Base-by-base conservation (phyloP, 1,284 basidiomycete genomes). In the Ganoderma leucocontextum region DNA sequence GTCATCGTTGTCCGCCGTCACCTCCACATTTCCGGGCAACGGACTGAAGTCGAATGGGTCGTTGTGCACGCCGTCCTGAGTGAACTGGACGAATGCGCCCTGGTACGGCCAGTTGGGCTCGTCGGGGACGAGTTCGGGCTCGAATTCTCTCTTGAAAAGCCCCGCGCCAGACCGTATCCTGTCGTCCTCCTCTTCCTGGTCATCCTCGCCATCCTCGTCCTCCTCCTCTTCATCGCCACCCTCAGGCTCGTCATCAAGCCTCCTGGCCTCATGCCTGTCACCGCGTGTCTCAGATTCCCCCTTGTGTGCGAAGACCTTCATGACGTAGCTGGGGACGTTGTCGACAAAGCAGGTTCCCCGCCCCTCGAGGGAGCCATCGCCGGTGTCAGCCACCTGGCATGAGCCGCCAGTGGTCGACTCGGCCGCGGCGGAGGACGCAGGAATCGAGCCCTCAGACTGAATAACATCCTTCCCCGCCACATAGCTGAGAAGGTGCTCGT, bases 101-200 rank as follows among this genome's bases (percentile, higher is more conserved):
- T 62, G 65, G 47, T 62, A 39, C 4, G 19, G 15, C 65, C 60
- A 62, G 65, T 58, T 66, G 3, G 52, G 65, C 12, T 49, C 39
- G 17, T 33, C 65, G 1, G 55, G 19, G 25, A 38, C 41, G 38
- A 62, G 65, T 15, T 55, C 36, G 10, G 4, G 44, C 19, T 17
- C 2, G 41, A 44, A 29, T 8, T 35, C 60, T 4, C 25, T 9
- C 25, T 8, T 17, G 60, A 57, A 62, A 6, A 66, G 25, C 2
- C 53, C 65, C 9, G 60, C 60, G 41, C 62, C 64, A 10, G 41
- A 36, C 60, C 62, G 62, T n/a, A 19, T 66, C 15, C 44, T 12
- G 4, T 7, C 49, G 9, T 9, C 19, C 25, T 65, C 64, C 19
- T 22, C 29, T 29, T 29, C 29, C 29, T 29, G n/a, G n/a, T n/a